Conservation (phyloP, 768 basidiomycete genomes). For the Lactifluus subvellereus region DNA sequence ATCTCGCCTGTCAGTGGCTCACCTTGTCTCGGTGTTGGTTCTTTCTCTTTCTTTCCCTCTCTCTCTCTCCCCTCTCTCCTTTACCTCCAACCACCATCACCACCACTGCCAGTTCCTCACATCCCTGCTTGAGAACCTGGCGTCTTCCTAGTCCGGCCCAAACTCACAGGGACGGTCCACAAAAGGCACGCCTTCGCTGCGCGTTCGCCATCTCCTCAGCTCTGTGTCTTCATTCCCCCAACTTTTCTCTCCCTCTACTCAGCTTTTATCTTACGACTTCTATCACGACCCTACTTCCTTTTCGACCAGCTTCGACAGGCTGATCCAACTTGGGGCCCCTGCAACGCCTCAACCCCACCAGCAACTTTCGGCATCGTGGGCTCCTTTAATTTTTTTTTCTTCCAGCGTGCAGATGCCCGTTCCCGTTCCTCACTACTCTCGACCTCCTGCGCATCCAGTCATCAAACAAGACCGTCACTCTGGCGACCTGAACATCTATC, state of each 20-base stretch:
- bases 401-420: conserved; percentile 73
- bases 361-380: conserved; percentile 19
- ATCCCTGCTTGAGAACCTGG: conserved; percentile 12
- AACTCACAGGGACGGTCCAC: conserved; percentile 20
- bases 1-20: conserved; percentile 18
- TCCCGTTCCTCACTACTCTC: conserved; percentile 62
- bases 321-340: conserved; percentile 37
- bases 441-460: conserved; percentile 57
- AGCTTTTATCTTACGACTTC: conserved; percentile 52
- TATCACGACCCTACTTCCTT: conserved; percentile 56
- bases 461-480: conserved; percentile 47
- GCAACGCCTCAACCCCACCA: conserved; percentile 31
- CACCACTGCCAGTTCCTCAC: conserved; percentile 26
- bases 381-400: conserved; percentile 31
- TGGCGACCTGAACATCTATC: conserved; percentile 35
- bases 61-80: conserved; percentile 23
- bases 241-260: conserved; percentile 29
- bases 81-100: conserved; percentile 26
- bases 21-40: conserved; percentile 20
- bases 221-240: conserved; percentile 28
- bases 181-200: conserved; percentile 95
- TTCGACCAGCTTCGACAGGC: conserved; percentile 33
- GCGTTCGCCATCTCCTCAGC: conserved; percentile 62
- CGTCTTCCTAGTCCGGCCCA: conserved; percentile 11
- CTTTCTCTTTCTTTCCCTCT: conserved; percentile 26